Conservation (phyloP, 768 basidiomycete species). For the Royoungia palumana region DNA sequence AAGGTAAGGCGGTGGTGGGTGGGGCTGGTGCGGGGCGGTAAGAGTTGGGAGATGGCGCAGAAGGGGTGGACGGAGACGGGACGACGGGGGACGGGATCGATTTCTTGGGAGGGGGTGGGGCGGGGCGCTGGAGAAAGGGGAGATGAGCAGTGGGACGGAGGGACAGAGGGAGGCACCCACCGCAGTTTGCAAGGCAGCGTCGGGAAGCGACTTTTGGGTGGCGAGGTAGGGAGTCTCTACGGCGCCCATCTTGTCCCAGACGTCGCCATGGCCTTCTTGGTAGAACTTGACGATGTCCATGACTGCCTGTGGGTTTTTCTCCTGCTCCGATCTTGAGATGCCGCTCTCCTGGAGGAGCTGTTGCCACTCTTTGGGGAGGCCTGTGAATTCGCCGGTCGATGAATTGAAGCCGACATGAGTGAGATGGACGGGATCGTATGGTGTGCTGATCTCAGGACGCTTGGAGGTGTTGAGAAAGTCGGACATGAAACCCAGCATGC, state of each 20-base stretch:
- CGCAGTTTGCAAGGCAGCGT: conserved; percentile 53
- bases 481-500: conserved; percentile 61
- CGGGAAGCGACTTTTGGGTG: conserved; percentile 34
- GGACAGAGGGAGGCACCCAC: conserved; percentile 36
- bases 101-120: conserved; percentile 44
- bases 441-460: conserved; percentile 90
- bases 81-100: conserved; percentile 23
- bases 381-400: conserved; percentile 97
- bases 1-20: conserved; percentile 55
- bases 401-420: conserved; percentile 99
- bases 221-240: conserved; percentile 35
- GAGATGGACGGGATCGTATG: conserved; percentile 98
- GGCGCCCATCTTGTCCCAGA: conserved; percentile 83
- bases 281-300: conserved; percentile 99
- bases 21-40: conserved; percentile 80
- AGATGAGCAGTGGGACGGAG: not conserved
- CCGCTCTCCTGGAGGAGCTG: conserved; percentile 94
- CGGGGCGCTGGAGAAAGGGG: conserved; percentile 31
- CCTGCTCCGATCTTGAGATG: conserved; percentile 91
- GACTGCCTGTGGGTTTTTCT: conserved; percentile 96
- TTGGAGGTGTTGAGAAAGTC: conserved; percentile 76
- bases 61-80: conserved; percentile 30
- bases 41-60: conserved; percentile 38
- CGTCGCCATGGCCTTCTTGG: conserved; percentile 79
- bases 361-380: conserved; percentile 98